Evolutionary conservation across 352 stramenopile species (phyloP), one percentile per base, ranked within the genome.

Genomic region (Globisporangium middletonii): DNA sequence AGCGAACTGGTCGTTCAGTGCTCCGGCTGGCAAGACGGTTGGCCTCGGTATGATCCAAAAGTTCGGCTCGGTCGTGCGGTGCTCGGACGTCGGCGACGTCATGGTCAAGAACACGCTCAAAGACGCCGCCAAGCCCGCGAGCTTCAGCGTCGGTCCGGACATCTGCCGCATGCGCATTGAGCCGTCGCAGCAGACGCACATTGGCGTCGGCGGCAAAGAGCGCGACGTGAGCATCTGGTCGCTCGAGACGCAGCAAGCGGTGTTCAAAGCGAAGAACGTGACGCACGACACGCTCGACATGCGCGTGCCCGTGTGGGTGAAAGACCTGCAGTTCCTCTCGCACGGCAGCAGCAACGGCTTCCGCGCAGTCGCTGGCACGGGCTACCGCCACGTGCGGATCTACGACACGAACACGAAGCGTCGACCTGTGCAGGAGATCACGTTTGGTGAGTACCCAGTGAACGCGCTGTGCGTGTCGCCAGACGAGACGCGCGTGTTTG

Each of bases 391-490:
- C 46, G 65, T 96, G 7, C 72, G 88, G 49, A 72, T 96, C 28
- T 96, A 96, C 73, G 86, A 96, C 68, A 89, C 82, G 30, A 92
- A 90, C 59, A 92, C 83, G 8, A 88, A 94, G 69, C 77, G 86
- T 18, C 71, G 83, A 8, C 85, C 88, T 0, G 69, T 95, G 33
- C 69, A 83, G 53, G 65, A 92, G 64, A 72, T 87, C 26, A 69
- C 86, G 55, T 86, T 86, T 53, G 79, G 83, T 28, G 82, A 92
- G 57, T 80, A 88, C 59, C 83, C 83, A 5, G 76, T 80, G 64
- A 89, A 82, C 63, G 91, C 73, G 43, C 59, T 83, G 33, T 93
- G 68, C 62, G 77, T 78, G 50, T 89, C 79, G 59, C 79, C 69
- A 4, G 80, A 86, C 63, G 80, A 89, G 74, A 88, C 91, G 47